Evolutionary conservation across 2,329 filamentous ascomycete genomes (phyloP).

Genomic region (Talaromyces sp.): DNA sequence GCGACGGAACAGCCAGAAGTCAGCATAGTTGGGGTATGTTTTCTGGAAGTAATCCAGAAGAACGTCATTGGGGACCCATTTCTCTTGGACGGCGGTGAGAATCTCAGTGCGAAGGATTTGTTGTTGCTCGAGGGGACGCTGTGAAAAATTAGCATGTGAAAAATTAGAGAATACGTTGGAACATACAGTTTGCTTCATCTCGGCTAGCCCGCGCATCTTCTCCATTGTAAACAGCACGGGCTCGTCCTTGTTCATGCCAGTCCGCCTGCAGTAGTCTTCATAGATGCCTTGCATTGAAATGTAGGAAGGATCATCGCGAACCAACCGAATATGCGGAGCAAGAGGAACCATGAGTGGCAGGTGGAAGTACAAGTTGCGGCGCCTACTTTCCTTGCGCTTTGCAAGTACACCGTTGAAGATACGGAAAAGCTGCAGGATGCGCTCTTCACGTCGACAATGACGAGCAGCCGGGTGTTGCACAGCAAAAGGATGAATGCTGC

Average conservation of each 20-base stretch:
- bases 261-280: constrained; percentile 89
- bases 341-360: constrained; percentile 93
- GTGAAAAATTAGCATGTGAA: constrained; percentile 23
- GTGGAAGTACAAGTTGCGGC: constrained; percentile 92
- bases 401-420: constrained; percentile 91
- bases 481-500: constrained; percentile 92
- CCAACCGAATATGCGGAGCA: constrained; percentile 88
- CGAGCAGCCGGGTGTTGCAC: constrained; percentile 93
- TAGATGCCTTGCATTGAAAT: constrained; percentile 92
- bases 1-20: constrained; percentile 97
- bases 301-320: constrained; percentile 92
- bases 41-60: constrained; percentile 84
- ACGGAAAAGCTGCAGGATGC: constrained; percentile 92
- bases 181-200: constrained; percentile 57
- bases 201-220: constrained; percentile 73
- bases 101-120: constrained; percentile 78
- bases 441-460: constrained; percentile 88
- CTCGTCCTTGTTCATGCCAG: constrained; percentile 87
- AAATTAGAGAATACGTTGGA: background rate
- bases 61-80: constrained; percentile 79
- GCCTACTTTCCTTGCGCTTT: constrained; percentile 91
- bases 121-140: constrained; percentile 59
- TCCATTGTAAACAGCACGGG: constrained; percentile 94
- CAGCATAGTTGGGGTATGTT: constrained; percentile 81
- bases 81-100: constrained; percentile 90